Base-by-base conservation (phyloP, 2,329 filamentous ascomycete species). In the Ascochyta rabiei region DNA sequence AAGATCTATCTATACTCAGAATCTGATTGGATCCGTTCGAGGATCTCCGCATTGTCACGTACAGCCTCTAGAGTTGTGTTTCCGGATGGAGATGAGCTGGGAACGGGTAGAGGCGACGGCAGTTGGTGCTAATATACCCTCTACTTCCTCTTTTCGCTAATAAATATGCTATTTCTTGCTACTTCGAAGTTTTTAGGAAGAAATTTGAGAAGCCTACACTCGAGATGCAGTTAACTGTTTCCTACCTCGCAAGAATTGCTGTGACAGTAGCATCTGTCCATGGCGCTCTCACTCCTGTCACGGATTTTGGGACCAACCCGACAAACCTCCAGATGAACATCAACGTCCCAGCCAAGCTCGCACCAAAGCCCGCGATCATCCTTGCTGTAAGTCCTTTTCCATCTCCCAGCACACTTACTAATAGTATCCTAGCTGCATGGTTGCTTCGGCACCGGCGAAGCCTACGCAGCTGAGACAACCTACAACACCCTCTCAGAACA, bases 251-350 rank as follows among this genome's bases (percentile, higher is more conserved):
- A 19, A 30, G 35, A 35, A 33, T 60, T 28, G 57, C 48, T 43
- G 34, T 48, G 12, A 37, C 51, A n/a, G 39, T 31, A 21, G 39
- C 52, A 19, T 56, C 54, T 28, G 55, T 48, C 28, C 56, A 61
- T 58, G 59, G 50, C 43, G 60, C 62, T 0, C 62, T 71, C 30
- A 52, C 57, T 23, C 69, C 75, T 39, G 75, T 82, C 48, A 71
- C 69, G 6, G 64, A 71, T 58, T 81, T 78, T 44, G 79, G 79
- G 12, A 61, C 57, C 33, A 69, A 70, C 28, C 76, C 79, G 6
- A 79, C 77, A 16, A 79, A 79, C 46, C 77, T 82, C 2, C 71
- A 77, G 26, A 84, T 85, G 74, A 81, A 81, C 73, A 81, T 85
- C 53, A 77, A 76, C 21, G 77, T 80, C 30, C 78, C 78, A 0